These are phyloP conservation scores for Russula lepida DNA, from an alignment of 768 basidiomycete species.

Conservation along the genomic window DNA sequence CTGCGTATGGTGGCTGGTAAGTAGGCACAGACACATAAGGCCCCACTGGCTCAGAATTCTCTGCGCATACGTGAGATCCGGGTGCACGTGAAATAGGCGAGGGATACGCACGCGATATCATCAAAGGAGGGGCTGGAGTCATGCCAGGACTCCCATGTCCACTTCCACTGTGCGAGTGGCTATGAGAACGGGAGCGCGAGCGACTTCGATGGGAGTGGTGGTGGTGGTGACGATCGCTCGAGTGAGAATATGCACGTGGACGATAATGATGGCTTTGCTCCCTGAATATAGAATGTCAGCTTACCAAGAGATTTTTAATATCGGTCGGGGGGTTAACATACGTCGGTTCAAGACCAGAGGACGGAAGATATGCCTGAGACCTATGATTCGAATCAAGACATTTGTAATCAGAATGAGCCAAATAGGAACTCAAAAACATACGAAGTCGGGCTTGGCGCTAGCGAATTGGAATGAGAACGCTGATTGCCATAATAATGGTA, in stretches of 20 bases:
- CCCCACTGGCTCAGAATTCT: conserved; percentile 7
- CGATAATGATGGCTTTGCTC: conserved; percentile 23
- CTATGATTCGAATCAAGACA: not conserved
- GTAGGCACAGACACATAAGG: not conserved
- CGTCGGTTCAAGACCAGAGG: not conserved
- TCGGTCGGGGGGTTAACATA: not conserved
- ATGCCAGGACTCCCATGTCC: conserved; percentile 1
- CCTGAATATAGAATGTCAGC: not conserved
- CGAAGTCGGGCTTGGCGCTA: conserved; percentile 2
- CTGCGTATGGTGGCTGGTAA: not conserved
- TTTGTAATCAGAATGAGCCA: not conserved
- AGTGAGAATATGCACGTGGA: conserved; percentile 15
- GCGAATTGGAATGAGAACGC: not conserved
- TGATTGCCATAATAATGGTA: not conserved
- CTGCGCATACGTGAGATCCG: not conserved
- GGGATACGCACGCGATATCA: conserved; percentile 1
- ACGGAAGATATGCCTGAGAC: not conserved
- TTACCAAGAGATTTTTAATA: not conserved
- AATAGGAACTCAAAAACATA: not conserved
- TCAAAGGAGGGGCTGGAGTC: conserved; percentile 4
- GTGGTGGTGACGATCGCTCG: not conserved
- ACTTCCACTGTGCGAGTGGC: not conserved
- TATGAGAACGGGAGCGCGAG: conserved; percentile 9
- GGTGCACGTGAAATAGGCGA: not conserved
- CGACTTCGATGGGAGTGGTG: not conserved